Conservation (phyloP, 2,329 filamentous ascomycete genomes). For the Talaromyces albobiverticillius region DNA sequence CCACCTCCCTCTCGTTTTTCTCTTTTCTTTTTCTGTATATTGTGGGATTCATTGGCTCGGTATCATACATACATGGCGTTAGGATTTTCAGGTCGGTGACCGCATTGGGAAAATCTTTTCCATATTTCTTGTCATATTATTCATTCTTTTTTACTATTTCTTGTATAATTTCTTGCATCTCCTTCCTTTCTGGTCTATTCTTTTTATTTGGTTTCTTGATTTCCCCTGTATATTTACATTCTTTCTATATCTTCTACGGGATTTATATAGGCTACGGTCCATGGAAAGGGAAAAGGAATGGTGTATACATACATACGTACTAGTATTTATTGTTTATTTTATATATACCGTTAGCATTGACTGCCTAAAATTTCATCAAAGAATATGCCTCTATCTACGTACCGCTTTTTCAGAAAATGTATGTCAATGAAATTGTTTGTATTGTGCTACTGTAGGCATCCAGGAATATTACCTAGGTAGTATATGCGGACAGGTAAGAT, state of each 20-base stretch:
- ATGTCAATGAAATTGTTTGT: too few species aligned
- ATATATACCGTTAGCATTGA: not conserved
- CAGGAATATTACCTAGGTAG: too few species aligned
- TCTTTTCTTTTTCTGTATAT: not conserved
- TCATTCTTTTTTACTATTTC: not conserved
- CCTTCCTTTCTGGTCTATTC: not conserved
- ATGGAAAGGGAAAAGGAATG: constrained; percentile 9
- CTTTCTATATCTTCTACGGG: not conserved
- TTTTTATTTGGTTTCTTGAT: not conserved
- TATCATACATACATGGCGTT: not conserved
- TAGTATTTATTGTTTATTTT: not conserved
- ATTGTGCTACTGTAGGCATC: too few species aligned
- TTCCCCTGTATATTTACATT: not conserved
- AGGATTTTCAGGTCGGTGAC: too few species aligned
- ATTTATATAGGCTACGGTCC: not conserved
- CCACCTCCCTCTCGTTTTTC: not conserved
- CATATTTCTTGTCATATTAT: not conserved
- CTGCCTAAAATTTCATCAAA: not conserved
- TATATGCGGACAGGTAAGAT: not conserved
- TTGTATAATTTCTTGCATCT: not conserved
- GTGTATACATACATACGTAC: constrained; percentile 14
- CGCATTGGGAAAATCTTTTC: too few species aligned
- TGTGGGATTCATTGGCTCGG: not conserved
- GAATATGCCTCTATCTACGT: too few species aligned
- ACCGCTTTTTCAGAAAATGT: too few species aligned